Evolutionary conservation across 768 basidiomycete species (phyloP).

Genomic region (Rhodosporidiobolus sp.): DNA sequence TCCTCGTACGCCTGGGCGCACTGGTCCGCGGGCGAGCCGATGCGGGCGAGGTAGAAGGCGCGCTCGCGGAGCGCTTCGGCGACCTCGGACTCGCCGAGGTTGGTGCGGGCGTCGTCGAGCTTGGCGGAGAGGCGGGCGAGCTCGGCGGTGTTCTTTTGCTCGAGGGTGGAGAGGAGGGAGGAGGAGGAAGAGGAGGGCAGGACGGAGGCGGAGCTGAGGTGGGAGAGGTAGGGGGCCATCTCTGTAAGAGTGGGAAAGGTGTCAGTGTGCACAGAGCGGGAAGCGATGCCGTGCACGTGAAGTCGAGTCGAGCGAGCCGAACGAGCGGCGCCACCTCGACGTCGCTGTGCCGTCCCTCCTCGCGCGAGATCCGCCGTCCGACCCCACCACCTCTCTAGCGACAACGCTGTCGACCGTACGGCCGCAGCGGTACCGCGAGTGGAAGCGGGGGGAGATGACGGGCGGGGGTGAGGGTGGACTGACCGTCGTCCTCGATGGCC

Average conservation of each 20-base stretch:
- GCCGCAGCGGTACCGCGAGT: too few species aligned
- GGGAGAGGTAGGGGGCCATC: conserved; percentile 71
- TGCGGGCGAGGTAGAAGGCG: conserved; percentile 79
- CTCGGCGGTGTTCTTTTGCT: conserved; percentile 67
- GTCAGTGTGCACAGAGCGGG: not conserved
- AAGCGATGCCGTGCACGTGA: too few species aligned
- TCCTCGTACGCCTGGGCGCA: conserved; percentile 75
- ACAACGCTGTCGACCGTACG: too few species aligned
- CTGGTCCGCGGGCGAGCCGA: conserved; percentile 85
- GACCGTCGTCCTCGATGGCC: conserved; percentile 76
- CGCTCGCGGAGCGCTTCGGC: conserved; percentile 77
- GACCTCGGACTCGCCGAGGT: conserved; percentile 89
- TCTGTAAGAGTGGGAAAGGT: conserved; percentile 54
- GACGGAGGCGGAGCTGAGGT: conserved; percentile 31
- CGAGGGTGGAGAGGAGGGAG: conserved; percentile 58
- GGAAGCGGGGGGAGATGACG: not conserved
- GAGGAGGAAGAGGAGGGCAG: conserved; percentile 55
- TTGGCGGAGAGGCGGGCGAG: conserved; percentile 71
- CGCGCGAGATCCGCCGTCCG: too few species aligned
- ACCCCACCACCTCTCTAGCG: too few species aligned
- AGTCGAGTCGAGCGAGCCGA: too few species aligned
- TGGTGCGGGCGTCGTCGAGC: conserved; percentile 80
- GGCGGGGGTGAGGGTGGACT: conserved; percentile 45
- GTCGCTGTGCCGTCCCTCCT: too few species aligned
- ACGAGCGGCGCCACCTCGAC: too few species aligned